A percentile compares a stretch with the other conserved stretches of the same genome.
phyloP scores from a whole-genome alignment of 371 early-diverging fungal genomes.

The Basidiobolus meristosporus region DNA sequence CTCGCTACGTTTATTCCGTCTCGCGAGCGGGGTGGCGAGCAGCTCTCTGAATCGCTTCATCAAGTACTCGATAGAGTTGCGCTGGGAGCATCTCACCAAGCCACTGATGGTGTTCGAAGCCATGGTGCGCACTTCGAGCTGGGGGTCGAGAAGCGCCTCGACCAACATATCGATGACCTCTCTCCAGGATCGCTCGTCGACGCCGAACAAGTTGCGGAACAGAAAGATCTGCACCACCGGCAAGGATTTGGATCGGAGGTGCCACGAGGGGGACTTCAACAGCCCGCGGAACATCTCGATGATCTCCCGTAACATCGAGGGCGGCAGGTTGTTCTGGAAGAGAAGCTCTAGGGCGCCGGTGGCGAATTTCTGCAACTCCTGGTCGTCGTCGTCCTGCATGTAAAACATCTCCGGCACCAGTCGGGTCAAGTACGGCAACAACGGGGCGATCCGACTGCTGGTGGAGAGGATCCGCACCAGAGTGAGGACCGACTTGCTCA shows the following conservation, averaged over 20 bases:
- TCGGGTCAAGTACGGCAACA: conserved; percentile 20
- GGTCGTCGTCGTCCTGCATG: conserved; percentile 53
- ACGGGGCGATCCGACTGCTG: not conserved
- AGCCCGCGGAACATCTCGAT: too few relatives aligned
- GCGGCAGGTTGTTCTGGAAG: too few relatives aligned
- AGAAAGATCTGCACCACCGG: conserved; percentile 61
- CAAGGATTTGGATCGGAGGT: conserved; percentile 41
- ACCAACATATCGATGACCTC: not conserved
- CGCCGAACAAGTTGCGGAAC: conserved; percentile 33
- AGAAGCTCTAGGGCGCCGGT: too few relatives aligned
- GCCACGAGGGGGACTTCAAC: conserved; percentile 39
- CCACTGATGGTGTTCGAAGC: conserved; percentile 69
- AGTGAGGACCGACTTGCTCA: not conserved
- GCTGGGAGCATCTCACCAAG: conserved; percentile 66
- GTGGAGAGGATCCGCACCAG: not conserved
- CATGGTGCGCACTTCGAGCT: conserved; percentile 48
- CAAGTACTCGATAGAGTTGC: conserved; percentile 41
- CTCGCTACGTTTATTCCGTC: conserved; percentile 5
- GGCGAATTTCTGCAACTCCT: too few relatives aligned
- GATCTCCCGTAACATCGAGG: too few relatives aligned
- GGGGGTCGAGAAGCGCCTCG: not conserved
- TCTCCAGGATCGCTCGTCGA: not conserved
- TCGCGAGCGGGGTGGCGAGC: conserved; percentile 7
- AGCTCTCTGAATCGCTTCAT: conserved; percentile 14
- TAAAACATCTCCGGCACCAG: conserved; percentile 34